Percentiles rank a stretch among this genome's conserved stretches.
Evolutionary conservation across 805 yeast species (phyloP).

Genomic region (Candida ovalis): DNA sequence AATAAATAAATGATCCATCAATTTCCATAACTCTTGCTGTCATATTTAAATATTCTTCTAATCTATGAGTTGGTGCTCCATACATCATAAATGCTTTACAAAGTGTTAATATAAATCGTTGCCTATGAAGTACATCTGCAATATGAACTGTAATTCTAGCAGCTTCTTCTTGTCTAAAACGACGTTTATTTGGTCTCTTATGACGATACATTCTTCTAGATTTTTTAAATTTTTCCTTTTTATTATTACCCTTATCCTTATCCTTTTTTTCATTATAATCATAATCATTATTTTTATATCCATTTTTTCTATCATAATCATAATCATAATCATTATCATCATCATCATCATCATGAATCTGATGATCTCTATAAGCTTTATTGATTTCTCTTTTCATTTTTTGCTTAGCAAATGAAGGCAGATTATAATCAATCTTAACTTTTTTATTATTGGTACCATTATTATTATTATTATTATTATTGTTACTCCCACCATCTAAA

Average conservation of each 20-base stretch:
- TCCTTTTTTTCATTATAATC: neutral
- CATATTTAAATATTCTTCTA: slow-evolving; percentile 91
- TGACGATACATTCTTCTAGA: neutral
- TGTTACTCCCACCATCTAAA: too few species aligned
- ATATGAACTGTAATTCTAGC: slow-evolving; percentile 91
- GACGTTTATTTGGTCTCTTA: slow-evolving; percentile 22
- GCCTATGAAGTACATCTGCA: slow-evolving; percentile 83
- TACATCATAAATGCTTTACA: slow-evolving; percentile 89
- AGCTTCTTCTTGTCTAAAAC: slow-evolving; percentile 35
- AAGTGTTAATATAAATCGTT: slow-evolving; percentile 76
- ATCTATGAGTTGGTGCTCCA: slow-evolving; percentile 94
- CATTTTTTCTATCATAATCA: too few species aligned
- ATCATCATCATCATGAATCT: slow-evolving; percentile 2
- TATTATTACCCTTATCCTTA: slow-evolving; percentile 11
- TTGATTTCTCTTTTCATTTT: slow-evolving; percentile 1
- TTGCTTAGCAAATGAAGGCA: slow-evolving; percentile 18
- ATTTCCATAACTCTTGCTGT: slow-evolving; percentile 89
- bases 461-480: too few species aligned
- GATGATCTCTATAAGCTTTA: slow-evolving; percentile 6
- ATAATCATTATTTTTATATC: too few species aligned
- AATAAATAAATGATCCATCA: slow-evolving; percentile 86
- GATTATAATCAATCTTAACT: slow-evolving; percentile 11
- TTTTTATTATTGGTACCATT: slow-evolving; percentile 5
- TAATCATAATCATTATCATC: neutral
- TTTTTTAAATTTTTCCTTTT: neutral